Evolutionary conservation across 371 early-diverging fungal species (phyloP).

Genomic region (Chytridiales sp.): DNA sequence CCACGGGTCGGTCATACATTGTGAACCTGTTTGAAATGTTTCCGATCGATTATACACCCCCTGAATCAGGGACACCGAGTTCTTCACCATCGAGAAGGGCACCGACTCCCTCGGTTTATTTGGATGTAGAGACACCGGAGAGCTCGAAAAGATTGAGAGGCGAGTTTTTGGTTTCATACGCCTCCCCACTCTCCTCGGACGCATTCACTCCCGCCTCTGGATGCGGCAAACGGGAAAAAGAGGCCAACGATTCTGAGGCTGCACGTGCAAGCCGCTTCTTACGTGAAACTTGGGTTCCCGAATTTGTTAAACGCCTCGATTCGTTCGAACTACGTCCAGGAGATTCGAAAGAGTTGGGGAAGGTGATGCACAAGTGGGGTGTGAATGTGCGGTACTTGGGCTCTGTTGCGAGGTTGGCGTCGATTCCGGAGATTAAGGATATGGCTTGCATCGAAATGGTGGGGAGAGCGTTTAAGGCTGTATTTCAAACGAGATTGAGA

Average conservation of each 20-base stretch:
- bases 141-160: constrained; percentile 40
- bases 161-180: constrained; percentile 44
- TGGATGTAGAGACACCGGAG: background rate
- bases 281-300: constrained; percentile 46
- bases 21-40: constrained; percentile 41
- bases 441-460: constrained; percentile 51
- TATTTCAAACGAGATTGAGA: constrained; percentile 42
- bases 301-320: constrained; percentile 46
- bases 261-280: constrained; percentile 39
- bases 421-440: constrained; percentile 47
- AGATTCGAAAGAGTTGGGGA: constrained; percentile 37
- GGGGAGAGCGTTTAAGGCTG: constrained; percentile 41
- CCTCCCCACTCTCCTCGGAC: constrained; percentile 27
- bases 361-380: constrained; percentile 45
- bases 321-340: constrained; percentile 42
- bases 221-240: constrained; percentile 37
- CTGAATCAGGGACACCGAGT: constrained; percentile 4
- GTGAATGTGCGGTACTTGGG: constrained; percentile 55
- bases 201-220: constrained; percentile 40
- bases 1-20: constrained; percentile 32
- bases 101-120: background rate
- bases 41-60: constrained; percentile 36
- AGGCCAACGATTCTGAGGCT: constrained; percentile 40
- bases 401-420: constrained; percentile 40
- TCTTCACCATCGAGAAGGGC: constrained; percentile 17